Conservation (phyloP, 1,139 yeast species). For the Lizanozyma gosingica region DNA sequence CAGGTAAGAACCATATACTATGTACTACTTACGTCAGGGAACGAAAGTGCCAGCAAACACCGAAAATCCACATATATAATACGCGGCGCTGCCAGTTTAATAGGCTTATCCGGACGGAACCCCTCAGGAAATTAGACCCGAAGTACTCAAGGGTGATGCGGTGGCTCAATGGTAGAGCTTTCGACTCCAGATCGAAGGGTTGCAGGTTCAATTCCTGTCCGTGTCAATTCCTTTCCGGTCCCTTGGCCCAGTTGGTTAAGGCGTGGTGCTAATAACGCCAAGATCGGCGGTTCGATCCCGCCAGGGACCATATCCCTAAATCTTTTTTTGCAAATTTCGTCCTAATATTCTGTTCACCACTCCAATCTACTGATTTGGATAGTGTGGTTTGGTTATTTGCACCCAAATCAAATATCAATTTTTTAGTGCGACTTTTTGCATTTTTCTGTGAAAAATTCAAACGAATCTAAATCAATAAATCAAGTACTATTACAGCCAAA, state of each 20-base stretch:
- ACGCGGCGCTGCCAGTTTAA: no score
- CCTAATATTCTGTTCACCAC: background rate
- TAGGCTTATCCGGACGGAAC: background rate
- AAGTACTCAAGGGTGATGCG: constrained; percentile 40
- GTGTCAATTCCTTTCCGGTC: constrained; percentile 23
- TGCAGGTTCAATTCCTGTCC: constrained; percentile 32
- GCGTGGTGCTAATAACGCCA: constrained; percentile 36
- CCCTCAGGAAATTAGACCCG: constrained; percentile 1
- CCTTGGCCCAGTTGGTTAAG: constrained; percentile 34
- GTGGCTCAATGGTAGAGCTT: constrained; percentile 94
- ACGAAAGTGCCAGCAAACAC: no score
- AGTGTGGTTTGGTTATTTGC: no score
- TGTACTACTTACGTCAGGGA: no score
- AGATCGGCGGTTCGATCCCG: constrained; percentile 14
- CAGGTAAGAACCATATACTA: no score
- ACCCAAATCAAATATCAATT: no score
- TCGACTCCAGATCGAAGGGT: constrained; percentile 58
- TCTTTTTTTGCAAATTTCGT: constrained; percentile 1
- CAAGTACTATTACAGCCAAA: no score
- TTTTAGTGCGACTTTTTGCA: no score
- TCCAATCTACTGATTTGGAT: no score
- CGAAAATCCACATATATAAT: no score
- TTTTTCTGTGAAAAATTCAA: no score
- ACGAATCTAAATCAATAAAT: no score
- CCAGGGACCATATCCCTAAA: background rate